These are phyloP conservation scores for Pythium brassicae DNA, from an alignment of 352 stramenopile species.

Conservation along the genomic window DNA sequence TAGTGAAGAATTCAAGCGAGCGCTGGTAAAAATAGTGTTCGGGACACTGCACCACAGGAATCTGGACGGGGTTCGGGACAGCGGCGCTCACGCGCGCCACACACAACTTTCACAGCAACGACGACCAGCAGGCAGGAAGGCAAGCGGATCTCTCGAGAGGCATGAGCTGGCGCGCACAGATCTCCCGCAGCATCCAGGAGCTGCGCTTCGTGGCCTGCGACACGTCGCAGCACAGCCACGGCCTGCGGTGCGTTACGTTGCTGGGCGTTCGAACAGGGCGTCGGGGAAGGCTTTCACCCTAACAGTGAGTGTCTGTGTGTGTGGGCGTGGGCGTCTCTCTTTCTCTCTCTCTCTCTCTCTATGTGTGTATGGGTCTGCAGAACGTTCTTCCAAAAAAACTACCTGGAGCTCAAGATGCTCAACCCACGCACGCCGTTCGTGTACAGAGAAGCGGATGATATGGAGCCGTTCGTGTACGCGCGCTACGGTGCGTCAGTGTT, in stretches of 20 bases:
- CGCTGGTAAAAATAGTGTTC: no score
- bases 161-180: conserved; percentile 88
- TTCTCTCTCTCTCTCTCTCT: neutral
- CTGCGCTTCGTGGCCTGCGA: conserved; percentile 82
- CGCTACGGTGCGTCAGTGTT: conserved; percentile 45
- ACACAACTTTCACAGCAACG: neutral
- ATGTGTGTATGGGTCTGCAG: conserved; percentile 23
- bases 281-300: no score
- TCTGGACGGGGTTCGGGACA: no score
- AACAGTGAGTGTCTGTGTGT: no score
- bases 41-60: no score
- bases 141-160: conserved; percentile 1
- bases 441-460: conserved; percentile 84
- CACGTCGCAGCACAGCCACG: conserved; percentile 79
- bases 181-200: conserved; percentile 82
- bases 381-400: conserved; percentile 86
- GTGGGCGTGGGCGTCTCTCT: no score
- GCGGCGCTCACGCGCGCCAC: neutral
- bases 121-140: neutral
- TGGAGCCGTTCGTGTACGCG: conserved; percentile 86
- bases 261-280: no score
- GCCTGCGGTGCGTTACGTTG: conserved; percentile 70
- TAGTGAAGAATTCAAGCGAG: neutral
- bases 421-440: conserved; percentile 81
- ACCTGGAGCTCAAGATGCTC: conserved; percentile 86